These are phyloP conservation scores for Astrothelium macrocarpum DNA, from an alignment of 495 filamentous ascomycete genomes.

Conservation along the genomic window DNA sequence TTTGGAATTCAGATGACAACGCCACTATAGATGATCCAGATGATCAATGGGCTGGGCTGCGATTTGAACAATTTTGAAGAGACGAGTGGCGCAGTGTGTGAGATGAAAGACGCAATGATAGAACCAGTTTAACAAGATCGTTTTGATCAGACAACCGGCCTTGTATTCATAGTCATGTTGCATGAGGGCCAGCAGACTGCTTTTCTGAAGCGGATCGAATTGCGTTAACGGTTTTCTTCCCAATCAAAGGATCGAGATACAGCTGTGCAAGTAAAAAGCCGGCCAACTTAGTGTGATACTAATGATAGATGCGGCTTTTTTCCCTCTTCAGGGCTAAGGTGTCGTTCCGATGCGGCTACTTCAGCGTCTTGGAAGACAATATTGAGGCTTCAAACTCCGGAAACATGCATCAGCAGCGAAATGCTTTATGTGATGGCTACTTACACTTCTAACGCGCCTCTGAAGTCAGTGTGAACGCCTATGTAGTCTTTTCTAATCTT, in stretches of 20 bases:
- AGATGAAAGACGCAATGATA: no score
- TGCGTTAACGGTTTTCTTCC: neutral
- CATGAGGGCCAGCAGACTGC: neutral
- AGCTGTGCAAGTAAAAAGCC: neutral
- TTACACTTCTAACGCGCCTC: neutral
- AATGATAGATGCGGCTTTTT: neutral
- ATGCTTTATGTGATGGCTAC: neutral
- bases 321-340: neutral
- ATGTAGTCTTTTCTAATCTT: neutral
- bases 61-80: no score
- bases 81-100: no score
- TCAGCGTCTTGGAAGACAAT: neutral
- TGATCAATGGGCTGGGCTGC: no score
- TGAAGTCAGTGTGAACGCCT: neutral
- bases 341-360: neutral
- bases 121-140: neutral
- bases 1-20: no score
- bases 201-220: neutral
- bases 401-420: neutral
- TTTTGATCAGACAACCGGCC: neutral
- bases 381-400: neutral
- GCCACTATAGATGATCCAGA: no score
- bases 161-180: neutral
- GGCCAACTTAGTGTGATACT: neutral
- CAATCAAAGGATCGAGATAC: neutral